These are phyloP conservation scores for Brassica rapa DNA, from an alignment of 345 rosid species.

Conservation along the genomic window DNA sequence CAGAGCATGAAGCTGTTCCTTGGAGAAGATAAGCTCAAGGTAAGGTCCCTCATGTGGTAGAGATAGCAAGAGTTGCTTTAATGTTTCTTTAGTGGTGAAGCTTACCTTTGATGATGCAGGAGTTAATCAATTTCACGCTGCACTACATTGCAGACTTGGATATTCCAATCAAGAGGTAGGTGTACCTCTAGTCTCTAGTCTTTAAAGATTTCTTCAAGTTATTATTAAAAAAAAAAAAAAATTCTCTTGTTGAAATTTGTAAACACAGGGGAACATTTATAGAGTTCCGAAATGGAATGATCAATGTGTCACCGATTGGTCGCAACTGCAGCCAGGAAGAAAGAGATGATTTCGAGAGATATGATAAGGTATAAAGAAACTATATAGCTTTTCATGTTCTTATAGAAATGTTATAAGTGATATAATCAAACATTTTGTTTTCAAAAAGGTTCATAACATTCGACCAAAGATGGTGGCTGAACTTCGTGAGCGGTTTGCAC, in stretches of 20 bases:
- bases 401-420: neutral
- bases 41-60: slow-evolving; percentile 30
- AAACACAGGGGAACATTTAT: slow-evolving; percentile 84
- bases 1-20: slow-evolving; percentile 88
- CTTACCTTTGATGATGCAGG: slow-evolving; percentile 57
- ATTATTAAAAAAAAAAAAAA: neutral
- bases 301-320: slow-evolving; percentile 96
- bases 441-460: slow-evolving; percentile 74
- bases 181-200: slow-evolving; percentile 6
- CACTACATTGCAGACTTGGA: slow-evolving; percentile 96
- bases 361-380: slow-evolving; percentile 68
- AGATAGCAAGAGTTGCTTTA: neutral
- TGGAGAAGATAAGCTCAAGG: slow-evolving; percentile 91
- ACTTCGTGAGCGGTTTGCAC: slow-evolving; percentile 83
- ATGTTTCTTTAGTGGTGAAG: slow-evolving; percentile 3
- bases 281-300: slow-evolving; percentile 96
- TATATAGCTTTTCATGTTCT: neutral
- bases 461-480: slow-evolving; percentile 81
- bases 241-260: slow-evolving; percentile 17
- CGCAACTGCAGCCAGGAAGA: slow-evolving; percentile 99
- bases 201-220: neutral
- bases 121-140: slow-evolving; percentile 74
- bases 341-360: slow-evolving; percentile 92
- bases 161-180: slow-evolving; percentile 90
- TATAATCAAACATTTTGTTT: slow-evolving; percentile 21